These are phyloP conservation scores for Iris macrosiphon DNA, from an alignment of 106 monocot species.

Conservation along the genomic window DNA sequence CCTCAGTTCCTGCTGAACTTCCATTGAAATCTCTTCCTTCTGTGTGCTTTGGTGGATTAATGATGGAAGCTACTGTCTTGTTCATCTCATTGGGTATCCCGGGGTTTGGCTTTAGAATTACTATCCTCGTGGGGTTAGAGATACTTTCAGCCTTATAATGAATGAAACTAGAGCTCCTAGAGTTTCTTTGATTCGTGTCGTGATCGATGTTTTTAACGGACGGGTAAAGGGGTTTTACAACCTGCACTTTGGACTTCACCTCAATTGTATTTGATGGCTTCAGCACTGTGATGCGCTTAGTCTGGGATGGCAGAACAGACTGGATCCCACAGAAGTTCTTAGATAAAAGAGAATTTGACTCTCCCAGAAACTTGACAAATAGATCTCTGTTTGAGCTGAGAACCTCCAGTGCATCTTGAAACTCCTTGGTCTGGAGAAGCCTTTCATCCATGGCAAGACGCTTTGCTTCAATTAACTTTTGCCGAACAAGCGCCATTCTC, in stretches of 20 bases:
- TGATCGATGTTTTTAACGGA: conserved; percentile 2
- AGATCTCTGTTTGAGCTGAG: conserved; percentile 42
- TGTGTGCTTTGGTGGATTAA: background rate
- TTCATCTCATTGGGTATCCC: conserved; percentile 15
- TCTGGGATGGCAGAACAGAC: conserved; percentile 11
- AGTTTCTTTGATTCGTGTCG: conserved; percentile 4
- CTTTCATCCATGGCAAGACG: conserved; percentile 25
- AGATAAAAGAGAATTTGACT: conserved; percentile 20
- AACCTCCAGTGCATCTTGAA: conserved; percentile 43
- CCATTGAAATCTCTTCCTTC: conserved; percentile 7
- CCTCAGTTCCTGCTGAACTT: background rate
- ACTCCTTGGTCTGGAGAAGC: conserved; percentile 33
- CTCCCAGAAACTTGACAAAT: conserved; percentile 36
- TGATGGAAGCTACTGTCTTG: background rate
- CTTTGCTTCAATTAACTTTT: conserved; percentile 41
- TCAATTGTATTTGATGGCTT: conserved; percentile 46
- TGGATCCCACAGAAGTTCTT: conserved; percentile 5
- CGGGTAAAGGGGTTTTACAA: no score
- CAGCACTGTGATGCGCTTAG: conserved; percentile 48
- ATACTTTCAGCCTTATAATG: conserved; percentile 18
- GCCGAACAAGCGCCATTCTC: conserved; percentile 29
- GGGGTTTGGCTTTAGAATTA: conserved; percentile 48
- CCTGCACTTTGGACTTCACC: background rate
- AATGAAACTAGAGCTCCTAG: conserved; percentile 17
- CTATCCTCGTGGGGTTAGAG: conserved; percentile 40